Evolutionary conservation across 345 rosid genomes (phyloP), one percentile per base, ranked within the genome.

Genomic region (Luvunga scandens): DNA sequence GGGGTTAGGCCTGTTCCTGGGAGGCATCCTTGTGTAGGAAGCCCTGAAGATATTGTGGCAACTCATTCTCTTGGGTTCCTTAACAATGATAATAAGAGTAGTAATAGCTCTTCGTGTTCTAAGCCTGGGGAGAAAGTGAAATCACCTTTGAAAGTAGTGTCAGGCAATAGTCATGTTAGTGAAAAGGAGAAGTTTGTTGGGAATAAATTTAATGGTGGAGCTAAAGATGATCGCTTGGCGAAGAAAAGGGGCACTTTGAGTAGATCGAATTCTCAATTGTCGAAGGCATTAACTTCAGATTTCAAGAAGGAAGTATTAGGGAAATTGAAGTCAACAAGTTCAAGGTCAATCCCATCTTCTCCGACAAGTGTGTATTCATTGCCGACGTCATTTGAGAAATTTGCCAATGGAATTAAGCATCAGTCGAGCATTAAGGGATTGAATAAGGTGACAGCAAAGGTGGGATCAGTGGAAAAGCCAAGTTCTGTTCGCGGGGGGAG

Each of bases 1-100:
- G 99, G 99, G 80, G 98, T 96, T 82, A 89, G 96, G 84, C 99
- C 99, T 1, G 87, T 96, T 65, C 99, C 99, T 3, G 99, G 99
- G 56, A 86, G 99, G 77, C 99, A 94, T 80, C 89, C 94, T 24
- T 96, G 99, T 83, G 89, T 96, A 42, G 99, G 99, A n/a, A 84
- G 77, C 86, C 99, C 99, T 39, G 97, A 92, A 82, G 99, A 96
- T 81, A 94, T 96, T 75, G 98, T 89, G 73, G 99, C 97, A 50
- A 89, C 98, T 71, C 90, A 85, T 48, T 85, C 97, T 0, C 90
- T 80, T 27, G 97, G 94, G 61, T 96, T 96, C 53, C 95, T 96
- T 14, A 88, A 66, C 48, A 83, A 84, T 73, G 80, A 81, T 34
- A 73, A 22, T 64, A 75, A 31, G 45, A 22, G 14, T 82, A 57